Base-by-base conservation (phyloP, 805 yeast genomes). In the Cyberlindnera mycetangii region DNA sequence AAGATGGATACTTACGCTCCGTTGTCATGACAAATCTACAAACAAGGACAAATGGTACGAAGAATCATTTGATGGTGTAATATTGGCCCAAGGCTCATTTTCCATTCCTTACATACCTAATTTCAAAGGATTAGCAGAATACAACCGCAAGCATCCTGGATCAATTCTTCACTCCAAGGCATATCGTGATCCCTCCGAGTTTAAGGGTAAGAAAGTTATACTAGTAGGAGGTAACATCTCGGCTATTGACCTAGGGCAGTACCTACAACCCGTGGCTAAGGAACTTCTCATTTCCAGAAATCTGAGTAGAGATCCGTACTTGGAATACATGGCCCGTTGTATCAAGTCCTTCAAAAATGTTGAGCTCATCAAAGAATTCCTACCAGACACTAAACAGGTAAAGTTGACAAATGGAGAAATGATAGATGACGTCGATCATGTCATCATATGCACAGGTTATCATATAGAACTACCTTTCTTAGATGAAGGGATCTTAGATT, bases 241-340 rank as follows among this genome's bases (percentile, higher is more conserved):
- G 40, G 67, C 76, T 1, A 66, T 67, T 39, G 76, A 74, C 51
- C 52, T 74, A n/a, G 60, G 70, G 5, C 78, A 73, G 50, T 75
- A 75, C 48, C 53, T 74, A 1, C 51, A 60, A 10, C 67, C 72
- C 25, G 54, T 53, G 19, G 62, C 58, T 41, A 65, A 53, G 46
- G 66, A 54, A 52, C 74, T 85, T 42, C 84, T 85, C 45, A 69
- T 89, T 44, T 78, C 86, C 32, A 71, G 96, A 44, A 79, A 81
- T 51, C 81, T 90, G 83, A 81, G 75, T 18, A 67, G 69, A 10
- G 90, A 85, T 52, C 66, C 56, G 34, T 72, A 74, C 68, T 53
- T 74, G 18, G 65, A 68, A 24, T 60, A 56, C 8, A 73, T 74
- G 42, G 59, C 72, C 7, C 50, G 61, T 22, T 56, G 59, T 32